Evolutionary conservation across 495 filamentous ascomycete species (phyloP).

Genomic region (Astrothelium subdiscretum): DNA sequence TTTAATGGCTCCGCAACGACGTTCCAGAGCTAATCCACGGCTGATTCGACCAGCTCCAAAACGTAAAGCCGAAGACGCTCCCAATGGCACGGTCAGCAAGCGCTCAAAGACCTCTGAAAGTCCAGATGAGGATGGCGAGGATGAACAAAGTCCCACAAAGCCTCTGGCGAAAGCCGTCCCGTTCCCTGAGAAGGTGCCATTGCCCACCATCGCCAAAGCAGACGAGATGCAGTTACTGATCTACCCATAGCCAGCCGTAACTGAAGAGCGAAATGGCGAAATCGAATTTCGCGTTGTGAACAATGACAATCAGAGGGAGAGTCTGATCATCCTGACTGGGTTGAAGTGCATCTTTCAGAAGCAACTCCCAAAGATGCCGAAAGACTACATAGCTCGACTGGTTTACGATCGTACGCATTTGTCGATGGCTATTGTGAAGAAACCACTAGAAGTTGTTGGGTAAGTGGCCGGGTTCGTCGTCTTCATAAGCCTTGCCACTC

Average conservation of each 20-base stretch:
- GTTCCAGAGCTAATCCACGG: not conserved
- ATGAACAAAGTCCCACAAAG: conserved; percentile 32
- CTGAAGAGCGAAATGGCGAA: conserved; percentile 88
- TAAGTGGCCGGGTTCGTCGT: conserved; percentile 21
- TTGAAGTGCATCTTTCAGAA: conserved; percentile 98
- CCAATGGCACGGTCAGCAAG: conserved; percentile 37
- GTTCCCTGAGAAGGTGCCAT: conserved; percentile 68
- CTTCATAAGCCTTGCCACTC: not conserved
- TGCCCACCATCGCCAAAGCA: conserved; percentile 5
- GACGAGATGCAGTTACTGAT: not conserved
- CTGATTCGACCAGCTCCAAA: conserved; percentile 30
- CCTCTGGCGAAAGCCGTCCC: conserved; percentile 47
- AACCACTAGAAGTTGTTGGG: conserved; percentile 85
- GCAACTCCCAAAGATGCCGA: conserved; percentile 97
- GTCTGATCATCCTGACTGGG: conserved; percentile 87
- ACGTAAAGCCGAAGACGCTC: conserved; percentile 13
- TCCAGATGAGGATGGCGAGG: not conserved
- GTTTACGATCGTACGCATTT: conserved; percentile 96
- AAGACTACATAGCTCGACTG: conserved; percentile 93
- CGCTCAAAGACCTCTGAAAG: conserved; percentile 36
- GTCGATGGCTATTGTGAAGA: conserved; percentile 94
- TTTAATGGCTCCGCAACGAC: not conserved
- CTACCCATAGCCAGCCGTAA: conserved; percentile 58
- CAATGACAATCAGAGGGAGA: conserved; percentile 81
- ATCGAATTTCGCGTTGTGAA: conserved; percentile 98